Evolutionary conservation across 2,329 filamentous ascomycete species (phyloP), one percentile per base, ranked within the genome.

Genomic region (Aspergillus sp.): DNA sequence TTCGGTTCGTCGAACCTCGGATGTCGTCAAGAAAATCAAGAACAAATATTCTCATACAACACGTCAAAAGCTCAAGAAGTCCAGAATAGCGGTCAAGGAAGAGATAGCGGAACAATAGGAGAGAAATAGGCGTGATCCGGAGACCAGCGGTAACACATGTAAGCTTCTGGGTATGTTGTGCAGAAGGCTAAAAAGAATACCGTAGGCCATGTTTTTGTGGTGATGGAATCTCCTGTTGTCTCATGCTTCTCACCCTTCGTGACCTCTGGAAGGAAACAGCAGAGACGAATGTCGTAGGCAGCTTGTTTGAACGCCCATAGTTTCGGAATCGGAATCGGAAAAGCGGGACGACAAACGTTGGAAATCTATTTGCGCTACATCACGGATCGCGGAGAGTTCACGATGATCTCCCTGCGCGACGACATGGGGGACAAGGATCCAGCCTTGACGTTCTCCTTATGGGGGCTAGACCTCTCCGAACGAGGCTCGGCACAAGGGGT

Each of bases 401-500:
- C 61, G 37, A 69, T 56, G 41, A 77, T 68, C 59, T 75, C 73
- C 65, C 75, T 74, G 57, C 73, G 71, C 13, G 74, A 73, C 12
- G 74, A 71, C 24, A 70, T 66, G 4, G 75, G 75, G 12, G 75
- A 77, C 42, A 68, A 54, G 33, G 74, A 75, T 13, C 70, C 73
- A 15, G 73, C 64, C 54, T 71, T 70, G 59, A 70, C 64, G 34
- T 70, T 73, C 50, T 74, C 71, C 61, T 77, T 79, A 30, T 71
- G 71, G n/a, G 76, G 73, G 58, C 71, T 79, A 24, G 74, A 73
- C 52, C 72, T 71, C 45, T 71, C 71, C 12, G 75, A 71, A 49
- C 68, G 70, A 49, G 64, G 64, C 24, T 73, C 68, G 20, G 60
- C 60, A 50, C 59, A 62, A 17, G 72, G 65, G 13, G 71, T 67